These are phyloP conservation scores for Entomortierella lignicola DNA, from an alignment of 192 early-diverging fungal species.

Conservation along the genomic window DNA sequence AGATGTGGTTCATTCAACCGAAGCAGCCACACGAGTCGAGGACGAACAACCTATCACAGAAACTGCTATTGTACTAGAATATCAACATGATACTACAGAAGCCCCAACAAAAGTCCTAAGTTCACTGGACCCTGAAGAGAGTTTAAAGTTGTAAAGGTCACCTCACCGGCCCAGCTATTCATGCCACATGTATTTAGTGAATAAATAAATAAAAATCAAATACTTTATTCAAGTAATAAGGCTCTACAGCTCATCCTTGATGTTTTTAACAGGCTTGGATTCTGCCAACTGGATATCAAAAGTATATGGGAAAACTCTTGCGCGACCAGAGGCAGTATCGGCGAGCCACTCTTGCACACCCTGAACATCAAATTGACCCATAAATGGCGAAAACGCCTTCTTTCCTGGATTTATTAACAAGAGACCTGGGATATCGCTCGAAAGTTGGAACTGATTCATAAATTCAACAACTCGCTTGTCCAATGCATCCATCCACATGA, in stretches of 20 bases:
- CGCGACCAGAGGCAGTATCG: conserved; percentile 47
- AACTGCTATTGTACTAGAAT: no score
- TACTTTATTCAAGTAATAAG: no score
- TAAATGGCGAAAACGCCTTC: conserved; percentile 67
- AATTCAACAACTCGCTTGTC: conserved; percentile 55
- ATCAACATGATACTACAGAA: no score
- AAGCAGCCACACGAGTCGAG: no score
- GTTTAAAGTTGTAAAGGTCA: no score
- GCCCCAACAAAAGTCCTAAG: no score
- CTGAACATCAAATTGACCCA: conserved; percentile 69
- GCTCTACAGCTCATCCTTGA: conserved; percentile 48
- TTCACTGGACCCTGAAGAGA: no score
- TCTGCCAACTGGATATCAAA: conserved; percentile 49
- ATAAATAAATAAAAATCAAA: no score
- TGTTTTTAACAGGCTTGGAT: conserved; percentile 3
- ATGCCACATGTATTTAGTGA: no score
- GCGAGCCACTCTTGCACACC: conserved; percentile 70
- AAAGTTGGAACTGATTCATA: conserved; percentile 64
- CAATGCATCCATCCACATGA: conserved; percentile 74
- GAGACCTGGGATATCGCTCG: conserved; percentile 68
- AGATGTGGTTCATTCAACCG: no score
- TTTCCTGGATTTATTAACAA: conserved; percentile 68
- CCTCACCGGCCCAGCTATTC: no score
- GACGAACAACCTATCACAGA: no score
- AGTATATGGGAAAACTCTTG: conserved; percentile 58